These are phyloP conservation scores for barrel medic (Medicago truncatula) DNA, from an alignment of 306 rosid species.

Conservation along the genomic window DNA sequence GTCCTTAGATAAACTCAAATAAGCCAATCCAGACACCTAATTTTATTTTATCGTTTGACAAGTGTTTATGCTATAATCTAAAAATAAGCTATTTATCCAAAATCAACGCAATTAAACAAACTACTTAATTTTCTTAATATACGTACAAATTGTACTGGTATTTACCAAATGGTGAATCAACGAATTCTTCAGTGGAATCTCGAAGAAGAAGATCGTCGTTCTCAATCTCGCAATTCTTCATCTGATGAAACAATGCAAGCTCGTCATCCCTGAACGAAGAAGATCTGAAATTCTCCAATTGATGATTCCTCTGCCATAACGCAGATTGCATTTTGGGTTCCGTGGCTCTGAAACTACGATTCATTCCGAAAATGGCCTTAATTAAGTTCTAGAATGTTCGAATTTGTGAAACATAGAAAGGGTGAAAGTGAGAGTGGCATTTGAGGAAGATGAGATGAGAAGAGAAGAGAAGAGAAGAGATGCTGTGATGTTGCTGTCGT, in stretches of 20 bases:
- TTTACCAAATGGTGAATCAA: constrained; percentile 68
- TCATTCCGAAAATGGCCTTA: constrained; percentile 56
- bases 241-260: constrained; percentile 81
- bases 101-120: background rate
- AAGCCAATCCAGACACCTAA: too few species aligned
- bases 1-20: too few species aligned
- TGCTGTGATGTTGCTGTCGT: constrained; percentile 39
- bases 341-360: constrained; percentile 91
- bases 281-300: constrained; percentile 54
- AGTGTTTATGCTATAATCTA: too few species aligned
- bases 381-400: constrained; percentile 37
- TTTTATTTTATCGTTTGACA: too few species aligned
- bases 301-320: constrained; percentile 67
- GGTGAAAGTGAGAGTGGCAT: constrained; percentile 51
- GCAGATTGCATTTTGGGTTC: constrained; percentile 77
- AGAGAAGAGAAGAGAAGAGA: constrained; percentile 27
- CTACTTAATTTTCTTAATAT: background rate
- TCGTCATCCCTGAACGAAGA: constrained; percentile 79
- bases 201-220: constrained; percentile 72
- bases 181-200: constrained; percentile 61
- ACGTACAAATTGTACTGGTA: background rate
- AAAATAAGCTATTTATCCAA: background rate
- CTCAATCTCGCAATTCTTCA: constrained; percentile 91
- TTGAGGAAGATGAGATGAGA: constrained; percentile 26
- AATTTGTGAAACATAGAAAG: too few species aligned